A percentile compares a stretch with the other conserved stretches of the same genome.
Evolutionary conservation across 768 basidiomycete genomes (phyloP).

Genomic region (Boletus speciosus): DNA sequence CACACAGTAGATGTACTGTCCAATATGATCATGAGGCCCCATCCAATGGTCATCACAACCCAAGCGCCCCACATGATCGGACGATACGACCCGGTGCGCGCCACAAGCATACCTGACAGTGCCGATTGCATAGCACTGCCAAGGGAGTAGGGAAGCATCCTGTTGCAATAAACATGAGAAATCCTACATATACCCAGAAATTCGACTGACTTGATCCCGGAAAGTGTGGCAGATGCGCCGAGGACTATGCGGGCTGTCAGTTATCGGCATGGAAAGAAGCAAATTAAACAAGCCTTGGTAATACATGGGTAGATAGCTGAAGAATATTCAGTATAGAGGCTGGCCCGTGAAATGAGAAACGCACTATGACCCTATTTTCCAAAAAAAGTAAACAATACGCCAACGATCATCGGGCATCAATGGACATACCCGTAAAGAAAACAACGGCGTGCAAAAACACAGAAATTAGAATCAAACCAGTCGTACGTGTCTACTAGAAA

Average conservation of each 20-base stretch:
- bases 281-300: constrained; percentile 30
- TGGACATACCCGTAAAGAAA: constrained; percentile 32
- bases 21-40: constrained; percentile 36
- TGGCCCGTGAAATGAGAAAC: neutral
- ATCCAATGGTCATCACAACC: constrained; percentile 33
- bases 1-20: constrained; percentile 31
- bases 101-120: constrained; percentile 25
- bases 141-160: constrained; percentile 37
- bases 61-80: constrained; percentile 31
- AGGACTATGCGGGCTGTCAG: constrained; percentile 22
- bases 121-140: constrained; percentile 16
- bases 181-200: too few relatives aligned
- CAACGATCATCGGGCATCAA: neutral
- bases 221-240: constrained; percentile 34
- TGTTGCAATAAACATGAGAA: constrained; percentile 9
- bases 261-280: neutral
- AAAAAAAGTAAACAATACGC: neutral
- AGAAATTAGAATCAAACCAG: constrained; percentile 29
- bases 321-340: constrained; percentile 3
- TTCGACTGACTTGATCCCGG: constrained; percentile 29
- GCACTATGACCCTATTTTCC: constrained; percentile 25
- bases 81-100: constrained; percentile 29
- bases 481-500: constrained; percentile 36
- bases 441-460: constrained; percentile 33
- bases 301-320: constrained; percentile 39